phyloP scores from a whole-genome alignment of 2,329 filamentous ascomycete genomes.

The Diaporthe australafricana region DNA sequence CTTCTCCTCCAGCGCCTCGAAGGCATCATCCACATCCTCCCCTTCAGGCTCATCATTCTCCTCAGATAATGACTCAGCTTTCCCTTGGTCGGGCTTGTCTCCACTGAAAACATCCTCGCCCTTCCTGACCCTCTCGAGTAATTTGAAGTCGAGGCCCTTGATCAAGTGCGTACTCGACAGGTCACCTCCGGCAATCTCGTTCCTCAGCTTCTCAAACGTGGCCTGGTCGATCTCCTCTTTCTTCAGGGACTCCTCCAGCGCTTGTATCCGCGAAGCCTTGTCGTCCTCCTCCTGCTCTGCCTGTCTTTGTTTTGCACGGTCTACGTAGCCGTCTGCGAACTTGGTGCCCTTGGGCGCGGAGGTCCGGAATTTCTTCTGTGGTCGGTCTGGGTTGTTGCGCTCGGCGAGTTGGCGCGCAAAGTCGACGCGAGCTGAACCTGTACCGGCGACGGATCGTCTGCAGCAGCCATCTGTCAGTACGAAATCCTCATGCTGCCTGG shows the following conservation, averaged over 20 bases:
- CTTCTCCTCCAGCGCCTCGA: slow-evolving; percentile 67
- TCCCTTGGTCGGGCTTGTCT: slow-evolving; percentile 43
- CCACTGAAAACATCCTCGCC: slow-evolving; percentile 75
- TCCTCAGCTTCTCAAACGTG: slow-evolving; percentile 80
- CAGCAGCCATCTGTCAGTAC: not conserved
- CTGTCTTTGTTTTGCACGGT: slow-evolving; percentile 77
- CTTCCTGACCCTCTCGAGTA: slow-evolving; percentile 75
- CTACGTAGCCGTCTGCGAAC: slow-evolving; percentile 83
- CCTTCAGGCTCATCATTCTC: slow-evolving; percentile 68
- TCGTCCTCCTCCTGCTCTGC: slow-evolving; percentile 64
- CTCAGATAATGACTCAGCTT: slow-evolving; percentile 52
- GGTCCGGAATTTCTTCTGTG: slow-evolving; percentile 80
- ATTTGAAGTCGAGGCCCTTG: slow-evolving; percentile 89
- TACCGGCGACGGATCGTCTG: slow-evolving; percentile 70
- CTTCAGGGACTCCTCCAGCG: slow-evolving; percentile 85
- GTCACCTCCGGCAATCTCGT: slow-evolving; percentile 86
- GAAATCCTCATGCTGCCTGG: not conserved
- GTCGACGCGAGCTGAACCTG: slow-evolving; percentile 66
- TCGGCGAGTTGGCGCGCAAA: slow-evolving; percentile 90
- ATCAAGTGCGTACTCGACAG: slow-evolving; percentile 85
- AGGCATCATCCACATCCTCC: slow-evolving; percentile 72
- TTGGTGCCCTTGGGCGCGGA: slow-evolving; percentile 86
- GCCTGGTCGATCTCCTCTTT: slow-evolving; percentile 84
- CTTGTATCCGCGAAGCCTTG: slow-evolving; percentile 75
- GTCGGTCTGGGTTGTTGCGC: slow-evolving; percentile 66